Evolutionary conservation across 352 stramenopile genomes (phyloP), one percentile per base, ranked within the genome.

Genomic region (Detonula confervacea): DNA sequence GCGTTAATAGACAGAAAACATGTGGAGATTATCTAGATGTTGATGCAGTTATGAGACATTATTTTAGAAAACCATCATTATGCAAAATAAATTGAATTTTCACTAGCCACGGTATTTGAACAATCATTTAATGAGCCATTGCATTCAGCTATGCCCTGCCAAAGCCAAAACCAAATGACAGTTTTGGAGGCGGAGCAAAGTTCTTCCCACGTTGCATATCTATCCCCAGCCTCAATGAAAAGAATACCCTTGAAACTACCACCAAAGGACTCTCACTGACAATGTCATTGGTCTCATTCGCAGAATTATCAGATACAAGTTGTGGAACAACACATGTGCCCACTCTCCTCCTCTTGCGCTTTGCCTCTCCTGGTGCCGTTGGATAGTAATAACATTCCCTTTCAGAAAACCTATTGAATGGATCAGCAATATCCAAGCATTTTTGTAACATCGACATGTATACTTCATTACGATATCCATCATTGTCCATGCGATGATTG

Each of bases 81-180:
- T n/a, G n/a, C n/a, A n/a, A n/a, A n/a, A n/a, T n/a, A n/a, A n/a
- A n/a, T n/a, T n/a, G n/a, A n/a, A n/a, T n/a, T n/a, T n/a, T n/a
- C n/a, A n/a, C n/a, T n/a, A n/a, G n/a, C n/a, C n/a, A n/a, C n/a
- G n/a, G n/a, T n/a, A n/a, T n/a, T n/a, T n/a, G n/a, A n/a, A n/a
- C n/a, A n/a, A n/a, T n/a, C n/a, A n/a, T n/a, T n/a, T n/a, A n/a
- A n/a, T n/a, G n/a, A n/a, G n/a, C n/a, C n/a, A n/a, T n/a, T n/a
- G n/a, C n/a, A n/a, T n/a, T n/a, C n/a, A n/a, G n/a, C n/a, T n/a
- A n/a, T n/a, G n/a, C n/a, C n/a, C n/a, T n/a, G n/a, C n/a, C n/a
- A n/a, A n/a, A n/a, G n/a, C n/a, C n/a, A n/a, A n/a, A 80, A 37
- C 86, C 76, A 80, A 92, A 92, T 18, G 84, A 88, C 27, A 92